Evolutionary conservation across 169 alveolate species (phyloP).

Genomic region (Theileria luwenshuni): DNA sequence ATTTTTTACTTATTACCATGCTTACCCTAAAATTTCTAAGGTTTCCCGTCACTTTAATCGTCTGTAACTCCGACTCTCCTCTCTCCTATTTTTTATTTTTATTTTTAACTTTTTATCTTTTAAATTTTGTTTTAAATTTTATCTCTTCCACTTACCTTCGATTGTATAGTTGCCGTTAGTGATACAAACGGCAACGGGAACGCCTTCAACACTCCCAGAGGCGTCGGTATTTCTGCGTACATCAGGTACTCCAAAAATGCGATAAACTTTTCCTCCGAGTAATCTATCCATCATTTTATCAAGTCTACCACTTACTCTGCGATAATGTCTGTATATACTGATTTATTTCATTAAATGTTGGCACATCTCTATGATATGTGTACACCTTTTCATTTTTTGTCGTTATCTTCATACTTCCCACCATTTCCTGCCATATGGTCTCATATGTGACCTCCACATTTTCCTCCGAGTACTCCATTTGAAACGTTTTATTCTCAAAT

Average conservation of each 20-base stretch:
- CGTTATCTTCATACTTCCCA: neutral
- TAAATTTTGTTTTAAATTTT: neutral
- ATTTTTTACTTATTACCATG: neutral
- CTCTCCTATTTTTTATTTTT: too few species aligned
- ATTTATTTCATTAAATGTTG: constrained; percentile 9
- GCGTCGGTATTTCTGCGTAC: constrained; percentile 50
- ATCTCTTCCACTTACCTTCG: constrained; percentile 33
- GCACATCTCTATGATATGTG: constrained; percentile 23
- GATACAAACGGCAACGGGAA: constrained; percentile 63
- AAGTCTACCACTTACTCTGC: neutral
- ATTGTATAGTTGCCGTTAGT: constrained; percentile 28
- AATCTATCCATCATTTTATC: neutral
- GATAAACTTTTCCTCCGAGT: constrained; percentile 15
- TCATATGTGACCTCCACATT: constrained; percentile 12
- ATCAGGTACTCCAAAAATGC: constrained; percentile 25
- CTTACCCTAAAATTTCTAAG: constrained; percentile 6
- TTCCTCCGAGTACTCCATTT: constrained; percentile 4
- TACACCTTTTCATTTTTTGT: neutral
- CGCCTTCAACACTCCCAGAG: constrained; percentile 45
- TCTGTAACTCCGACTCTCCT: constrained; percentile 24
- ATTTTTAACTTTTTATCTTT: neutral
- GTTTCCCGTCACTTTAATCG: constrained; percentile 5
- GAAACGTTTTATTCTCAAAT: neutral
- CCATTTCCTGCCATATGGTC: constrained; percentile 28
- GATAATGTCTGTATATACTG: constrained; percentile 1